phyloP scores from a whole-genome alignment of 2,329 filamentous ascomycete species.

The Mollisia scopiformis region DNA sequence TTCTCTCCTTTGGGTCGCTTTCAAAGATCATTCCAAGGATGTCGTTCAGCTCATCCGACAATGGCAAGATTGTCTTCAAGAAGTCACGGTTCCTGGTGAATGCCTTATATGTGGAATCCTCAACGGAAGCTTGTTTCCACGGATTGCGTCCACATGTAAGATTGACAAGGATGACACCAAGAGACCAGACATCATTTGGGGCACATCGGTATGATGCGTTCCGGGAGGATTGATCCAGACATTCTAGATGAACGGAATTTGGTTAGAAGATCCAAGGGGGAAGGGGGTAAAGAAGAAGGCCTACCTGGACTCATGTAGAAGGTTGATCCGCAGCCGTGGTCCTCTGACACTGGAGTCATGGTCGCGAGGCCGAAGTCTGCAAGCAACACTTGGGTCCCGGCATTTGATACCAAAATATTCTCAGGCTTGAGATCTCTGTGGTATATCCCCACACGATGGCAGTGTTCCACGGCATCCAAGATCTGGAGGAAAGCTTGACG shows the following conservation, averaged over 20 bases:
- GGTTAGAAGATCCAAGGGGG: conserved; percentile 29
- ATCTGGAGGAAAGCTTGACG: conserved; percentile 92
- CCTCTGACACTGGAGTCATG: conserved; percentile 78
- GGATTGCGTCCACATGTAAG: conserved; percentile 97
- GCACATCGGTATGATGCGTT: conserved; percentile 85
- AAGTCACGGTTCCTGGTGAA: conserved; percentile 86
- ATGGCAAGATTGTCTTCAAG: conserved; percentile 86
- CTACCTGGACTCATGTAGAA: conserved; percentile 99
- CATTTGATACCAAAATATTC: conserved; percentile 91
- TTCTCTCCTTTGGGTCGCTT: conserved; percentile 79
- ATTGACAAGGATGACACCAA: conserved; percentile 98
- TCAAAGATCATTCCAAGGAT: conserved; percentile 90
- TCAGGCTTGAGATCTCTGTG: conserved; percentile 98
- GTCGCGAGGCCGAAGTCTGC: conserved; percentile 98
- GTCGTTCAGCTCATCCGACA: conserved; percentile 86
- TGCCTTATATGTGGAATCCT: conserved; percentile 93
- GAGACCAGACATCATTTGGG: conserved; percentile 95
- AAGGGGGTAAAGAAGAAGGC: conserved; percentile 38
- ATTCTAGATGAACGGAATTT: conserved; percentile 64
- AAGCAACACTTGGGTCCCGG: conserved; percentile 88
- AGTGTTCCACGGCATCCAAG: conserved; percentile 93
- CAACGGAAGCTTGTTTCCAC: conserved; percentile 93
- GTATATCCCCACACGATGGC: conserved; percentile 92
- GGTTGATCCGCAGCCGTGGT: conserved; percentile 97
- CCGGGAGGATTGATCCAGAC: conserved; percentile 76